These are phyloP conservation scores for Eucalyptus shirleyi DNA, from an alignment of 345 rosid species.

Conservation along the genomic window DNA sequence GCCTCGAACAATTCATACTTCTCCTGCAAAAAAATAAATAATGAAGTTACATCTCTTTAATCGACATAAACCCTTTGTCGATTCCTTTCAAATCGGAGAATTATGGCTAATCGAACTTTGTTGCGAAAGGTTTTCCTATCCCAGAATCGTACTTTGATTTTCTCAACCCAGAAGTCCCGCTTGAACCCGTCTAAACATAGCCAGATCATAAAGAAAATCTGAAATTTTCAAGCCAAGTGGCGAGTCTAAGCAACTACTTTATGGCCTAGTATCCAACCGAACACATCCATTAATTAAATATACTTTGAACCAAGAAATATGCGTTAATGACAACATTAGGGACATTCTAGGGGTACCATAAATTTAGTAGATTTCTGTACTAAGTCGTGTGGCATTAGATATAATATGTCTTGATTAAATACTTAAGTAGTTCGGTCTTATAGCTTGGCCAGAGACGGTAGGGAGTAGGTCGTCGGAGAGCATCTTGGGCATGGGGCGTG, in stretches of 20 bases:
- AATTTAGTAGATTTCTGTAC: not conserved
- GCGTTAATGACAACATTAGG: not conserved
- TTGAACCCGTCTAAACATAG: not conserved
- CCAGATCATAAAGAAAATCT: not conserved
- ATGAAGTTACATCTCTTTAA: not conserved
- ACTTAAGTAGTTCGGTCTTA: not conserved
- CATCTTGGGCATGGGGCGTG: not conserved
- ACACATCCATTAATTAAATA: not conserved
- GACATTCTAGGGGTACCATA: not conserved
- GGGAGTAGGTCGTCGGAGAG: not conserved
- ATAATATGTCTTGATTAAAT: not conserved
- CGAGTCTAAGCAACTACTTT: not conserved
- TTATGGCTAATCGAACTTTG: not conserved
- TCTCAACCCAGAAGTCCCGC: not conserved
- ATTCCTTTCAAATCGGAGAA: not conserved
- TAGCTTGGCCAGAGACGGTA: not conserved
- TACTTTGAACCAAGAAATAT: not conserved
- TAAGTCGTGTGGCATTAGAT: not conserved
- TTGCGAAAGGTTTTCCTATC: not conserved
- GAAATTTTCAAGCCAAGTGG: not conserved
- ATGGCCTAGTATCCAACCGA: not conserved
- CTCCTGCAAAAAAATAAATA: not conserved
- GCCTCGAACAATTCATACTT: constrained; percentile 13
- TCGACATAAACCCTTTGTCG: not conserved
- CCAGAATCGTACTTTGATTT: not conserved